A percentile compares a stretch with the other conserved stretches of the same genome.
Conservation (phyloP, 163 green algal genomes). For the Coccomyxa subellipsoidea region DNA sequence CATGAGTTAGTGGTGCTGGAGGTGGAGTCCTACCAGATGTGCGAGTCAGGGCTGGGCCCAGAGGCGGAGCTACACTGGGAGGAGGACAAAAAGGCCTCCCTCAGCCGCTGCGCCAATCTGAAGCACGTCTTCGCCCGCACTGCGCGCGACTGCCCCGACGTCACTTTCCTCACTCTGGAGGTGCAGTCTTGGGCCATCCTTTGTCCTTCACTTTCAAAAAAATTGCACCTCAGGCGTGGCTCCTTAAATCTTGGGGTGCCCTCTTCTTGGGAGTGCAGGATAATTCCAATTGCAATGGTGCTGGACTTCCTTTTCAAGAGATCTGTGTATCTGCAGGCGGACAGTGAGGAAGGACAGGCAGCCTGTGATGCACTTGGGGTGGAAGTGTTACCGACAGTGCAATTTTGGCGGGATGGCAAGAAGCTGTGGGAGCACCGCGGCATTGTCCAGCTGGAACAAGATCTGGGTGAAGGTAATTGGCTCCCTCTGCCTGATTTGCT, state of each 20-base stretch:
- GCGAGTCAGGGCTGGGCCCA: conserved; percentile 60
- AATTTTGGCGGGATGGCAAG: conserved; percentile 69
- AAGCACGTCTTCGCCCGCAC: conserved; percentile 75
- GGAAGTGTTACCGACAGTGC: conserved; percentile 71
- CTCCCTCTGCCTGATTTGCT: not conserved
- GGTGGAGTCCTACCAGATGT: conserved; percentile 55
- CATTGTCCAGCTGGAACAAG: conserved; percentile 52
- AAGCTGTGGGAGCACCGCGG: conserved; percentile 79
- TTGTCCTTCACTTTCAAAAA: not conserved
- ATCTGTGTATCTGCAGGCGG: conserved; percentile 33
- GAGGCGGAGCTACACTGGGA: conserved; percentile 74
- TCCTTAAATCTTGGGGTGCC: too few species aligned
- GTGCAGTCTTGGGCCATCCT: conserved; percentile 21
- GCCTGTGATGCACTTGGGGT: conserved; percentile 62
- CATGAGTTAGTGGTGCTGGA: conserved; percentile 75
- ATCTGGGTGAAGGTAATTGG: conserved; percentile 49
- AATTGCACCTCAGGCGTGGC: too few species aligned
- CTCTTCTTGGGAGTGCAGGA: too few species aligned
- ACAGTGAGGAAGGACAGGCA: conserved; percentile 39
- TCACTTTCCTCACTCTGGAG: conserved; percentile 64
- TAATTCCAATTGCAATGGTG: too few species aligned
- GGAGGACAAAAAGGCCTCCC: conserved; percentile 46
- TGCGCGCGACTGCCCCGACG: conserved; percentile 72
- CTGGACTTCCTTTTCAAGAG: too few species aligned
- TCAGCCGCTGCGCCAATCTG: conserved; percentile 49